Evolutionary conservation across 2,329 filamentous ascomycete genomes (phyloP).

Genomic region (Exophiala sideris): DNA sequence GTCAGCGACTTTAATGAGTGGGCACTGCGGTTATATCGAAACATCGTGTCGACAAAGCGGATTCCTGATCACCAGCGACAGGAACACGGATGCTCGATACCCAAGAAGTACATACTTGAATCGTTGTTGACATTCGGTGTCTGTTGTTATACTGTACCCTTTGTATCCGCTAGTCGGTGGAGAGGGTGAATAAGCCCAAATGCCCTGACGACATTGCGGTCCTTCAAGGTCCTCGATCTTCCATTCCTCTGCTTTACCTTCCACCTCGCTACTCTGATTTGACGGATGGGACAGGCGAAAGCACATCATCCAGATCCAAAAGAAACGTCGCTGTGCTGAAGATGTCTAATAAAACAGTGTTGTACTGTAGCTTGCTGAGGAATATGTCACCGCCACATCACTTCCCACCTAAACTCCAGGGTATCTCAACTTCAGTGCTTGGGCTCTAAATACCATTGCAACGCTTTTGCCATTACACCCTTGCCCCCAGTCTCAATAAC

Average conservation of each 20-base stretch:
- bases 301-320: background rate
- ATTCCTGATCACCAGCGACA: background rate
- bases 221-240: background rate
- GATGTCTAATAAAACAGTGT: background rate
- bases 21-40: background rate
- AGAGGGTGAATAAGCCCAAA: background rate
- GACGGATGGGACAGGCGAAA: background rate
- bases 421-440: slow-evolving; percentile 31
- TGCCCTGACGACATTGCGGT: background rate
- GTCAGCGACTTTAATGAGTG: background rate
- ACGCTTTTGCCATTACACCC: slow-evolving; percentile 70
- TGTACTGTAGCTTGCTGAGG: background rate
- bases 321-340: slow-evolving; percentile 15
- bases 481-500: slow-evolving; percentile 74
- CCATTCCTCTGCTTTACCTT: background rate
- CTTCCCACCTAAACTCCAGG: background rate
- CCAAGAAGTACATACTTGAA: background rate
- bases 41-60: background rate
- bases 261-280: background rate
- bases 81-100: background rate
- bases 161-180: background rate
- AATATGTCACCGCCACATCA: background rate
- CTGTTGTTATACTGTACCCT: background rate
- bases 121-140: background rate
- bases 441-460: slow-evolving; percentile 73